Conservation (phyloP, 2,329 filamentous ascomycete species). For the Immersiporthe knoxdaviesiana region DNA sequence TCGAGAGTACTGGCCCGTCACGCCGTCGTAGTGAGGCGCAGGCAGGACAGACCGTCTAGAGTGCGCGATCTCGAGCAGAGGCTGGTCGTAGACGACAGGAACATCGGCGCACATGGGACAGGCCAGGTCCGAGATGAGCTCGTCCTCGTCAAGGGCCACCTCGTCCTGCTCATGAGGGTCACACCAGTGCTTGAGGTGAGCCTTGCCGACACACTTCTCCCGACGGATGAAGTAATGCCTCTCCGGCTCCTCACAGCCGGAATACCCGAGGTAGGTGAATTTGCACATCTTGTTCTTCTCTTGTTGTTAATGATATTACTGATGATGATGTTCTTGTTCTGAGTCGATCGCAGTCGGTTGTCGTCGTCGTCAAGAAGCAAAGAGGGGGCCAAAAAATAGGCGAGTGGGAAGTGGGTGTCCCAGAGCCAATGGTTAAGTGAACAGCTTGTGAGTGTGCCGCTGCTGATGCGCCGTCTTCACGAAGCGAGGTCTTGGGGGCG, state of each 20-base stretch:
- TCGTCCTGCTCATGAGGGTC: slow-evolving; percentile 29
- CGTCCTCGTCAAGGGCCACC: slow-evolving; percentile 17
- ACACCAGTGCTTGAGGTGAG: slow-evolving; percentile 30
- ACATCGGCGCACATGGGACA: slow-evolving; percentile 28
- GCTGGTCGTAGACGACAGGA: slow-evolving; percentile 28
- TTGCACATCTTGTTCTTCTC: slow-evolving; percentile 21
- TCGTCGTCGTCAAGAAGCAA: not conserved
- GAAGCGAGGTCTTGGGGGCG: slow-evolving; percentile 19
- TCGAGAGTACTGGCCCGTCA: slow-evolving; percentile 24
- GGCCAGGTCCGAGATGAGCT: slow-evolving; percentile 17
- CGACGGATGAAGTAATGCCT: slow-evolving; percentile 30
- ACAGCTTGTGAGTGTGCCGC: slow-evolving; percentile 7
- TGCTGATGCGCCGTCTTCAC: slow-evolving; percentile 20
- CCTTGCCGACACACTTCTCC: slow-evolving; percentile 28
- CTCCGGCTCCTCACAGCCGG: slow-evolving; percentile 28
- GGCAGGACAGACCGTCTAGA: slow-evolving; percentile 28
- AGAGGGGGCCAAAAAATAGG: slow-evolving; percentile 4
- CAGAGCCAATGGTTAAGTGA: not conserved
- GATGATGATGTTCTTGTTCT: not conserved
- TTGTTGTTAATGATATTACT: not conserved
- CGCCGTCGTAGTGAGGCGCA: slow-evolving; percentile 28
- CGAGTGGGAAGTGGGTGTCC: not conserved
- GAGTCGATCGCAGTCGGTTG: not conserved
- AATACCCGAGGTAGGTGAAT: slow-evolving; percentile 30
- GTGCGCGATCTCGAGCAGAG: slow-evolving; percentile 30